Evolutionary conservation across 257 asterid genomes (phyloP), one percentile per base, ranked within the genome.

Genomic region (Vinca minor): DNA sequence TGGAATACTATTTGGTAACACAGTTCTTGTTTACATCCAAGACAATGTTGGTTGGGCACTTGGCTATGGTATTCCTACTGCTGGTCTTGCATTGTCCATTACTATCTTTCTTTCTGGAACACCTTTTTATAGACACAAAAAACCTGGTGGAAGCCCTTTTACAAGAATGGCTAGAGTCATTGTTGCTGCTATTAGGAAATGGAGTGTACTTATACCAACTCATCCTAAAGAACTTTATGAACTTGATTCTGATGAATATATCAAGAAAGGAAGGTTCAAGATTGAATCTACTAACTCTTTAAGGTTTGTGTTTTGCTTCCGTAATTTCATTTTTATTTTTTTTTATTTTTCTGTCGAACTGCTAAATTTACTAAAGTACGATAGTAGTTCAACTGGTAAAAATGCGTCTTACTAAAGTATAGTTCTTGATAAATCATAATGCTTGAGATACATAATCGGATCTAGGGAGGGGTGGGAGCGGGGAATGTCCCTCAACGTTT

Each of bases 41-140:
- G 97, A 90, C 64, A 90, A 87, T 64, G 97, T 90, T 56, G 95
- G 96, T 0, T 90, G 97, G 97, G 71, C 84, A 0, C 82, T 90
- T 1, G 95, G 95, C 4, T 90, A 85, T 56, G 95, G 98, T 66
- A 80, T 88, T 29, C 98, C 98, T 0, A 82, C 98, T 0, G 59
- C 73, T 0, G 98, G 96, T 21, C 79, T 91, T 1, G 84, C 77
- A 1, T 64, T 86, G 13, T 88, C 98, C 1, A 86, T 91, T 11
- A 0, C 67, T 1, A 66, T 91, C 42, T 91, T 91, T 49, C 66
- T 84, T 78, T 63, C 82, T 23, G 97, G 97, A 0, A 84, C 95
- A 10, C 81, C 87, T 0, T 84, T 81, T 53, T 91, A 91, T 41
- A 74, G 97, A 74, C 98, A 88, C 69, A 86, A 81, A 78, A 57